phyloP scores from a whole-genome alignment of 257 asterid species.

The Fraxinus cuspidata region DNA sequence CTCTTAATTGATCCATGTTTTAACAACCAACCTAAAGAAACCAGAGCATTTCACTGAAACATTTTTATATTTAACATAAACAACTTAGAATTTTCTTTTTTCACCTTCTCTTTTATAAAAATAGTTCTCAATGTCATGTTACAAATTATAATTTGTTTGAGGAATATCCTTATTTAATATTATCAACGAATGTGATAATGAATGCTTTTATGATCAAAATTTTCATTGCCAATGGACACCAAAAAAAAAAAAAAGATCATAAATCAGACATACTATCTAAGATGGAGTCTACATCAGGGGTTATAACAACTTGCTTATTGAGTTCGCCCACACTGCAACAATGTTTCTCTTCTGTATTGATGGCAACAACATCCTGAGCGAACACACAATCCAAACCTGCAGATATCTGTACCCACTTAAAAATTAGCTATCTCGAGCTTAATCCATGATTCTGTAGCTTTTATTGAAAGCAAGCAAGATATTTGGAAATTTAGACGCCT shows the following conservation, averaged over 20 bases:
- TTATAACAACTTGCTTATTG: constrained; percentile 50
- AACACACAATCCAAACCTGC: constrained; percentile 57
- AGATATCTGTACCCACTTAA: constrained; percentile 51
- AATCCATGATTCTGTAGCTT: neutral
- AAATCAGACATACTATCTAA: constrained; percentile 42
- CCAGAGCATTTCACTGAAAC: neutral
- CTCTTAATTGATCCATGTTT: too few relatives aligned
- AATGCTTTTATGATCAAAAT: constrained; percentile 23
- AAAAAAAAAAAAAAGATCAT: constrained; percentile 27
- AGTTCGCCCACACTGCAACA: constrained; percentile 71
- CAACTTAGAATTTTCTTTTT: neutral
- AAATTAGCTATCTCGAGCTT: constrained; percentile 9
- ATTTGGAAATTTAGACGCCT: neutral
- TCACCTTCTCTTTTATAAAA: neutral
- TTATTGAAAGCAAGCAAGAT: neutral
- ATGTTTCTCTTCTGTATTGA: constrained; percentile 47
- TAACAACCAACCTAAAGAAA: neutral
- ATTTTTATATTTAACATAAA: neutral
- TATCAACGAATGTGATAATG: neutral
- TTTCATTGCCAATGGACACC: constrained; percentile 11
- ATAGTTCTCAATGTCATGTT: neutral
- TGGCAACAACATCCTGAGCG: constrained; percentile 59
- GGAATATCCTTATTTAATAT: neutral
- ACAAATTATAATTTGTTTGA: neutral
- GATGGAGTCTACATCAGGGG: constrained; percentile 66